Evolutionary conservation across 768 basidiomycete genomes (phyloP).

Genomic region (Tricholoma sp.): DNA sequence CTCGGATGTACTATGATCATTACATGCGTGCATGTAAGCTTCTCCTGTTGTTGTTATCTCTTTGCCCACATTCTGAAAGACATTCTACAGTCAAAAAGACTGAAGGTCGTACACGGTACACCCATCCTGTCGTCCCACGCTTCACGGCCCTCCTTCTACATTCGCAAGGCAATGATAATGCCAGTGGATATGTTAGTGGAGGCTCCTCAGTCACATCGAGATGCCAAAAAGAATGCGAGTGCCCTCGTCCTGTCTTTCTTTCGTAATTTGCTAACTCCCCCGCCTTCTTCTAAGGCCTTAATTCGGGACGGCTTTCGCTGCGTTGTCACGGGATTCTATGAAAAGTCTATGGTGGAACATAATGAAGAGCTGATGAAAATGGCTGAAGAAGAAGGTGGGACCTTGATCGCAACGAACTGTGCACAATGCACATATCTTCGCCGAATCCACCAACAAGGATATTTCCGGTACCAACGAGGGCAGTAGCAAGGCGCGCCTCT

Average conservation of each 20-base stretch:
- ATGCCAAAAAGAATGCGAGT: slow-evolving; percentile 7
- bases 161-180: not conserved
- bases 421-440: slow-evolving; percentile 28
- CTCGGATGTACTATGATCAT: slow-evolving; percentile 23
- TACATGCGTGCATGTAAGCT: slow-evolving; percentile 23
- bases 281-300: slow-evolving; percentile 21
- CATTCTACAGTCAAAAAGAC: not conserved
- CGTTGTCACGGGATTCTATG: slow-evolving; percentile 23
- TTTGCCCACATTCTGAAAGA: not conserved
- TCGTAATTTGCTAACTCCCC: not conserved
- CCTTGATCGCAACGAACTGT: slow-evolving; percentile 9
- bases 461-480: slow-evolving; percentile 7
- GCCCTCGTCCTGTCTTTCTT: not conserved
- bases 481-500: slow-evolving; percentile 15
- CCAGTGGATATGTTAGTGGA: not conserved
- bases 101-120: not conserved
- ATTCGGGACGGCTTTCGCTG: slow-evolving; percentile 31
- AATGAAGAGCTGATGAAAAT: slow-evolving; percentile 11
- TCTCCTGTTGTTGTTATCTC: not conserved
- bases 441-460: slow-evolving; percentile 16
- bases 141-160: slow-evolving; percentile 6
- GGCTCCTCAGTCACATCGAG: slow-evolving; percentile 1
- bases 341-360: slow-evolving; percentile 7
- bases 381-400: not conserved
- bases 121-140: slow-evolving; percentile 1